phyloP scores from a whole-genome alignment of 2,329 filamentous ascomycete species.

The Zymoseptoria brevis region DNA sequence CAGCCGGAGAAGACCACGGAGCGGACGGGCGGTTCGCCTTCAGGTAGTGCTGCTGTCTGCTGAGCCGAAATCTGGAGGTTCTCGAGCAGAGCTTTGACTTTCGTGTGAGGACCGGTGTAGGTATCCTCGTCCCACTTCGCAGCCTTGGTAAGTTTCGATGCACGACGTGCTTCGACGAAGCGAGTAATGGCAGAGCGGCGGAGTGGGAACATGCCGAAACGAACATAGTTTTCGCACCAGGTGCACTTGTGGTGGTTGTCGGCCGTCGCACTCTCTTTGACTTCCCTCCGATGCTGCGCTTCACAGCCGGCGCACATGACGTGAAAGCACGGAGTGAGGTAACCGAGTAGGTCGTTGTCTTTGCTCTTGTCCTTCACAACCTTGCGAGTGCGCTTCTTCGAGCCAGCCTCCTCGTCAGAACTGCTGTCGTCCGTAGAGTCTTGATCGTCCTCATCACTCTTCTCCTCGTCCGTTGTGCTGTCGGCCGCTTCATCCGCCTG shows the following conservation, averaged over 20 bases:
- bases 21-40: conserved; percentile 62
- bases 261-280: conserved; percentile 22
- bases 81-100: conserved; percentile 74
- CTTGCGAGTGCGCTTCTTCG: conserved; percentile 24
- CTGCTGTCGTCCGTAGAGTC: conserved; percentile 45
- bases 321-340: conserved; percentile 82
- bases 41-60: conserved; percentile 53
- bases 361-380: conserved; percentile 48
- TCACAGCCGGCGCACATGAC: conserved; percentile 72
- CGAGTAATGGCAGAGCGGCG: conserved; percentile 47
- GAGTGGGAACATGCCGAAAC: conserved; percentile 60
- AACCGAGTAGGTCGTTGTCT: conserved; percentile 55
- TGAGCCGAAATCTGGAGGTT: conserved; percentile 59
- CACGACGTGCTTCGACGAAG: conserved; percentile 45
- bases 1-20: conserved; percentile 91
- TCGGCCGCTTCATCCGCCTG: conserved; percentile 47
- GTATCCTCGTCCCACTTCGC: conserved; percentile 53
- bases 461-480: conserved; percentile 32
- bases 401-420: conserved; percentile 34
- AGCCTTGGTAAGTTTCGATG: conserved; percentile 33
- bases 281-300: conserved; percentile 45
- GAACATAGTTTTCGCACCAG: conserved; percentile 58
- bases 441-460: conserved; percentile 3
- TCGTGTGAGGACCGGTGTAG: conserved; percentile 84
- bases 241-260: conserved; percentile 54